Evolutionary conservation across 495 filamentous ascomycete genomes (phyloP).

Genomic region (Xylaria nigripes): DNA sequence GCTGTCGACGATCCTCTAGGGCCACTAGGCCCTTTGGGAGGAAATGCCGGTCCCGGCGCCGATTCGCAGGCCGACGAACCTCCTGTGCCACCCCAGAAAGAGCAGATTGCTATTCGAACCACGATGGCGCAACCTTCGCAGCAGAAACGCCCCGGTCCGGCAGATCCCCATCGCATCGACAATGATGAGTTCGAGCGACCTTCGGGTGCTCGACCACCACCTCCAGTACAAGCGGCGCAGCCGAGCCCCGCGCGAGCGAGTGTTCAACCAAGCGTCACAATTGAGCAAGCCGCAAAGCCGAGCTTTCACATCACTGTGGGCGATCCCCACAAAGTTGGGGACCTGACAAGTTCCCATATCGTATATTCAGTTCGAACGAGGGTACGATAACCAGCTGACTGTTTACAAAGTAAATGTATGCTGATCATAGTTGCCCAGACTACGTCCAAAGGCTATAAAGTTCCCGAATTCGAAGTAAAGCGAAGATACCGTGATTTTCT

Average conservation of each 20-base stretch:
- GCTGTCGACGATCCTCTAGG: constrained; percentile 79
- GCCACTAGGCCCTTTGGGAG: constrained; percentile 75
- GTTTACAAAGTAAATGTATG: not conserved
- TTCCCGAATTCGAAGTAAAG: constrained; percentile 82
- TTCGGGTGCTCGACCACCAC: constrained; percentile 54
- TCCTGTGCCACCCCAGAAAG: constrained; percentile 85
- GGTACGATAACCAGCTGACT: constrained; percentile 42
- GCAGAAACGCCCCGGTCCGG: constrained; percentile 45
- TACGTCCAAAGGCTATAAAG: constrained; percentile 88
- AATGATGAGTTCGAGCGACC: constrained; percentile 35
- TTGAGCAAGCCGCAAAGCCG: constrained; percentile 86
- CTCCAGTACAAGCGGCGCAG: constrained; percentile 63
- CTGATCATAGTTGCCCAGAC: constrained; percentile 47
- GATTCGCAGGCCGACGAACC: constrained; percentile 51
- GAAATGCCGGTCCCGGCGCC: constrained; percentile 32
- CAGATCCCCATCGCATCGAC: constrained; percentile 49
- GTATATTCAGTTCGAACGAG: constrained; percentile 93
- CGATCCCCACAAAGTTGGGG: constrained; percentile 95
- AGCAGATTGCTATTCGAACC: constrained; percentile 55
- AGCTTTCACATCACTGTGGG: constrained; percentile 88
- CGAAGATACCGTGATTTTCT: constrained; percentile 93
- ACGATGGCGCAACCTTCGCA: constrained; percentile 31
- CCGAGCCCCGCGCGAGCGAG: constrained; percentile 47
- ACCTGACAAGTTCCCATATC: constrained; percentile 92
- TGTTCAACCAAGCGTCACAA: constrained; percentile 70